phyloP scores from a whole-genome alignment of 1,284 basidiomycete species.

The Melampsora larici-populina region DNA sequence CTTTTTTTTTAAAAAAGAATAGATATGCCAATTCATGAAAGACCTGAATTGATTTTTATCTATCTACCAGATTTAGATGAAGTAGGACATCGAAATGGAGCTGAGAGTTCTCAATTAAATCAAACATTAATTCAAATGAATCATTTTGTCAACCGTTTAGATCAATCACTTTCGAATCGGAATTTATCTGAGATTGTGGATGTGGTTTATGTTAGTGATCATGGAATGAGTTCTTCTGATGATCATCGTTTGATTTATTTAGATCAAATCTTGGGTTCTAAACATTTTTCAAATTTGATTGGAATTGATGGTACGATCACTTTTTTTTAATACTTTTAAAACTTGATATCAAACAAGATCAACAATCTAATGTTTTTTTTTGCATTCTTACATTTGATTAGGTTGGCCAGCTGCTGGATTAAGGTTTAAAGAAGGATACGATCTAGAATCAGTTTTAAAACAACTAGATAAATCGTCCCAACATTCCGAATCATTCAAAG shows the following conservation, averaged over 20 bases:
- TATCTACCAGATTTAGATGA: slow-evolving; percentile 61
- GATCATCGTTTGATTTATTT: slow-evolving; percentile 72
- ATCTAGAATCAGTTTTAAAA: slow-evolving; percentile 62
- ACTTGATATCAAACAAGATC: too few species aligned
- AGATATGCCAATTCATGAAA: slow-evolving; percentile 44
- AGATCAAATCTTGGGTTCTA: slow-evolving; percentile 73
- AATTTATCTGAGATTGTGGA: slow-evolving; percentile 79
- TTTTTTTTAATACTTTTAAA: too few species aligned
- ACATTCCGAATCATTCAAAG: slow-evolving; percentile 64
- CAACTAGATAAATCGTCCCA: slow-evolving; percentile 60
- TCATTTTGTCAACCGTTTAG: slow-evolving; percentile 68
- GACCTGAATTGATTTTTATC: slow-evolving; percentile 61
- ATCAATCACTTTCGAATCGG: slow-evolving; percentile 63
- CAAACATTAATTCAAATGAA: slow-evolving; percentile 69
- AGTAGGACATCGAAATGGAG: slow-evolving; percentile 70
- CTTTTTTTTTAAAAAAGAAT: not conserved
- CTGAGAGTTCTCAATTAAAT: slow-evolving; percentile 68
- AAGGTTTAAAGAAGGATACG: slow-evolving; percentile 64
- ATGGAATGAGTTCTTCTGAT: slow-evolving; percentile 85
- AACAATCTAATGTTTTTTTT: too few species aligned
- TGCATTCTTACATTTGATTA: slow-evolving; percentile 46
- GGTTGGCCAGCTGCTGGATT: slow-evolving; percentile 82
- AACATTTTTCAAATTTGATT: slow-evolving; percentile 62
- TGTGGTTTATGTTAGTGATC: slow-evolving; percentile 83
- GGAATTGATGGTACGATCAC: not conserved